Percentiles rank a stretch among this genome's conserved stretches.
Evolutionary conservation across 2,329 filamentous ascomycete genomes (phyloP).

Genomic region (Fusarium algeriense): DNA sequence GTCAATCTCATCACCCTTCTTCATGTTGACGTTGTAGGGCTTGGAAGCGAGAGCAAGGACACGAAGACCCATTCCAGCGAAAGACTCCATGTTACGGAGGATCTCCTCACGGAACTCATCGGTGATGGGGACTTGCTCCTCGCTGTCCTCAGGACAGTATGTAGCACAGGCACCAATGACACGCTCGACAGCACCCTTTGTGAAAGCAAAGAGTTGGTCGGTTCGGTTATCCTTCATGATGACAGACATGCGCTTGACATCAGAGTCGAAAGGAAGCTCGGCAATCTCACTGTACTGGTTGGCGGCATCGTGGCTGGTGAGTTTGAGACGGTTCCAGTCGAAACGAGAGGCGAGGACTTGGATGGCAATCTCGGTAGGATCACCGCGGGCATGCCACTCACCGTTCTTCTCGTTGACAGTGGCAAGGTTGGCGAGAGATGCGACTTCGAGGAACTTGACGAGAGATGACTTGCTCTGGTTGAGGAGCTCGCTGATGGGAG

Average conservation of each 20-base stretch:
- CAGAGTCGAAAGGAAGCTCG: constrained; percentile 78
- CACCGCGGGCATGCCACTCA: constrained; percentile 71
- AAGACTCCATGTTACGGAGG: constrained; percentile 72
- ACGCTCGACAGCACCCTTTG: constrained; percentile 76
- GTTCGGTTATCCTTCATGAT: constrained; percentile 64
- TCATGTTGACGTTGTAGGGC: constrained; percentile 54
- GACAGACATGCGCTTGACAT: constrained; percentile 80
- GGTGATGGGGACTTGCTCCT: constrained; percentile 57
- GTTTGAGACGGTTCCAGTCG: constrained; percentile 66
- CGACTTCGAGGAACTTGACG: constrained; percentile 68
- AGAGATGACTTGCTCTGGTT: constrained; percentile 58
- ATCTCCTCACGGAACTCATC: constrained; percentile 67
- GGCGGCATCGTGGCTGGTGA: constrained; percentile 59
- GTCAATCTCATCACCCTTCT: constrained; percentile 59
- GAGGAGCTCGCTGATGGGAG: constrained; percentile 51
- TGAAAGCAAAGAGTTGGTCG: constrained; percentile 56
- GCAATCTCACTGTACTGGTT: constrained; percentile 68
- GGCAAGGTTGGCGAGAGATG: constrained; percentile 68
- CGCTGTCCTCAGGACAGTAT: constrained; percentile 57
- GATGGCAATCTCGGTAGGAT: constrained; percentile 79
- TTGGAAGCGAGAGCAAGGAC: constrained; percentile 72
- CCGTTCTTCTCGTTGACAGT: constrained; percentile 59
- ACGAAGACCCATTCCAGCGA: constrained; percentile 73
- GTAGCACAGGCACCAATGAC: constrained; percentile 71
- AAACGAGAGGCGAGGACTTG: constrained; percentile 78